Evolutionary conservation across 2,329 filamentous ascomycete species (phyloP), one percentile per base, ranked within the genome.

Genomic region (Chaetomiaceae sp.): DNA sequence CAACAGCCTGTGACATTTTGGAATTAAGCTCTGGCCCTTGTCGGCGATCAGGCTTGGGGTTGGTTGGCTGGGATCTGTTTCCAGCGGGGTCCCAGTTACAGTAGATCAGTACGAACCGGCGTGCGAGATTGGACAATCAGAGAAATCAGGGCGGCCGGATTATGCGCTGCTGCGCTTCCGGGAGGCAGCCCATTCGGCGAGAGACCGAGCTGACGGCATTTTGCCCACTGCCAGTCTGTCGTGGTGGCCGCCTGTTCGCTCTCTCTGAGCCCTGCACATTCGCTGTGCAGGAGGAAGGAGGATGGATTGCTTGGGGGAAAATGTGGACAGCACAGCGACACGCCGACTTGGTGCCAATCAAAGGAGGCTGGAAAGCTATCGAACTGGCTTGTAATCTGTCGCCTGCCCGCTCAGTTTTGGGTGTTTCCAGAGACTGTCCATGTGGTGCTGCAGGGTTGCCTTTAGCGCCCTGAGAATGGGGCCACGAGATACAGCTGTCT

Each of bases 151-250:
- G 54, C 54, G 42, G 27, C 41, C 46, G 36, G 4, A 42, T 52
- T 56, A 56, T 56, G 56, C 48, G 45, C 43, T 41, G 14, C 27
- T 13, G 16, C 3, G 16, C 3, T 27, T 30, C 51, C 42, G 16
- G 55, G 53, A 58, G 55, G 55, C 41, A 55, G 46, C 55, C 55
- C 47, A 58, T 53, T 53, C 47, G 53, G 49, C 30, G 48, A 25
- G 41, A 51, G 16, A 16, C 21, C 34, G 36, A 33, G 37, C 27
- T 34, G 43, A 32, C 34, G 44, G 44, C 36, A 20, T 45, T 41
- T 29, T 11, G 23, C 18, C 18, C 30, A n/a, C n/a, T n/a, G n/a
- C n/a, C n/a, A n/a, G n/a, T n/a, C 16, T 23, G 29, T 49, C 53
- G 44, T 55, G 44, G 38, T 45, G 40, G 21, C 25, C 32, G 48